Conservation (phyloP, 2,329 filamentous ascomycete genomes). For the Clarireedia paspali region DNA sequence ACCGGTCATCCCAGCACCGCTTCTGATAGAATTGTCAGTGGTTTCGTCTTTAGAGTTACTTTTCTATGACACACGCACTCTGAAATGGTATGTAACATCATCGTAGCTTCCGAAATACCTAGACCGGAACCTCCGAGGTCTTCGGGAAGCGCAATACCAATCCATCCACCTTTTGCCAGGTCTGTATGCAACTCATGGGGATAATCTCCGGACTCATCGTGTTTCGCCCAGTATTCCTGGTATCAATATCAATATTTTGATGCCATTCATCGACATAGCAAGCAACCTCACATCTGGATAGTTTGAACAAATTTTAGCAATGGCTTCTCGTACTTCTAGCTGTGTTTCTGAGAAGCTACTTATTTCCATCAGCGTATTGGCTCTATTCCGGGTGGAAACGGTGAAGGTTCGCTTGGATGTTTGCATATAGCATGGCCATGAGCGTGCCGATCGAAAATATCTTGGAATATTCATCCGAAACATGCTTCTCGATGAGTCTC, state of each 20-base stretch:
- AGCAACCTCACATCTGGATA: conserved; percentile 50
- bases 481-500: not conserved
- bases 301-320: conserved; percentile 58
- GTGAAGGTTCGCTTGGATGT: conserved; percentile 15
- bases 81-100: conserved; percentile 80
- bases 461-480: not conserved
- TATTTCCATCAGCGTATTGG: conserved; percentile 56
- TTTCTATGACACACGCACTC: conserved; percentile 38
- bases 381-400: conserved; percentile 10
- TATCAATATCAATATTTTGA: not conserved
- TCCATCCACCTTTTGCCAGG: conserved; percentile 68
- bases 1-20: conserved; percentile 70
- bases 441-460: not conserved
- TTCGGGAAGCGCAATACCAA: conserved; percentile 73
- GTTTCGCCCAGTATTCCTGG: conserved; percentile 64
- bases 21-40: conserved; percentile 63
- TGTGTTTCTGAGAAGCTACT: conserved; percentile 67
- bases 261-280: not conserved
- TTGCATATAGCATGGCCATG: not conserved
- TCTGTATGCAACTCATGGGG: conserved; percentile 70
- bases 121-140: conserved; percentile 66
- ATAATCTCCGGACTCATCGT: conserved; percentile 62
- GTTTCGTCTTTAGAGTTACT: not conserved
- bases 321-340: conserved; percentile 62
- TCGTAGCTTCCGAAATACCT: conserved; percentile 72